Evolutionary conservation across 2,329 filamentous ascomycete genomes (phyloP).

Genomic region (Hypoxylon sp.): DNA sequence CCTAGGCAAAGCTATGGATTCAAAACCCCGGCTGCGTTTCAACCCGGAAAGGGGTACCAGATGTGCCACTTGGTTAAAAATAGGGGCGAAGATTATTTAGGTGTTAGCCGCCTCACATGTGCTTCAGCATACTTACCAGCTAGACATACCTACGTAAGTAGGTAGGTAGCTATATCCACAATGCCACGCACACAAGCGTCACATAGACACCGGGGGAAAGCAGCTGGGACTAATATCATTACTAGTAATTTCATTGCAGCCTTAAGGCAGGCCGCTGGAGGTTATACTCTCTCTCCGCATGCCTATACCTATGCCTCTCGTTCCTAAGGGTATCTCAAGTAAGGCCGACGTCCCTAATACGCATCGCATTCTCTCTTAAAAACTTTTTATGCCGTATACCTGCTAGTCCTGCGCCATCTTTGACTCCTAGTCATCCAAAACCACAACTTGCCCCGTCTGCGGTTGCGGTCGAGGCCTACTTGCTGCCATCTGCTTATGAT

Average conservation of each 20-base stretch:
- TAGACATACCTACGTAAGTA: too few relatives aligned
- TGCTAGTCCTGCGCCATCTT: constrained; percentile 20
- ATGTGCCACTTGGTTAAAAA: constrained; percentile 6
- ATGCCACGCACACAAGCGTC: constrained; percentile 2
- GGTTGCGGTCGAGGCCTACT: constrained; percentile 40
- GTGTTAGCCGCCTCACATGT: constrained; percentile 18
- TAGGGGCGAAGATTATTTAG: constrained; percentile 1
- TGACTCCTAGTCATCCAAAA: constrained; percentile 40
- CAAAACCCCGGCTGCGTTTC: constrained; percentile 36
- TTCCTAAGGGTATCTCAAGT: constrained; percentile 46
- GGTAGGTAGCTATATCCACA: constrained; percentile 1
- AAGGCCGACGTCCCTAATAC: constrained; percentile 35
- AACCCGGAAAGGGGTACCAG: constrained; percentile 27
- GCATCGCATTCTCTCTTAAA: constrained; percentile 38
- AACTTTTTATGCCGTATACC: constrained; percentile 35
- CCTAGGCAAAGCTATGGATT: constrained; percentile 21
- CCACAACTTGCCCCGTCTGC: constrained; percentile 39
- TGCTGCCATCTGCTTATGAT: constrained; percentile 42
- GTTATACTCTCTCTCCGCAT: constrained; percentile 13
- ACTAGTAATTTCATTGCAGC: constrained; percentile 36
- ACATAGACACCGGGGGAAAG: constrained; percentile 1
- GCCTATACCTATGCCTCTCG: constrained; percentile 24
- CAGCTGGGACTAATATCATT: constrained; percentile 21
- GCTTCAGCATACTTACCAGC: too few relatives aligned
- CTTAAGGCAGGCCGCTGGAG: constrained; percentile 9